These are phyloP conservation scores for Obba rivulosa DNA, from an alignment of 768 basidiomycete species.

Conservation along the genomic window DNA sequence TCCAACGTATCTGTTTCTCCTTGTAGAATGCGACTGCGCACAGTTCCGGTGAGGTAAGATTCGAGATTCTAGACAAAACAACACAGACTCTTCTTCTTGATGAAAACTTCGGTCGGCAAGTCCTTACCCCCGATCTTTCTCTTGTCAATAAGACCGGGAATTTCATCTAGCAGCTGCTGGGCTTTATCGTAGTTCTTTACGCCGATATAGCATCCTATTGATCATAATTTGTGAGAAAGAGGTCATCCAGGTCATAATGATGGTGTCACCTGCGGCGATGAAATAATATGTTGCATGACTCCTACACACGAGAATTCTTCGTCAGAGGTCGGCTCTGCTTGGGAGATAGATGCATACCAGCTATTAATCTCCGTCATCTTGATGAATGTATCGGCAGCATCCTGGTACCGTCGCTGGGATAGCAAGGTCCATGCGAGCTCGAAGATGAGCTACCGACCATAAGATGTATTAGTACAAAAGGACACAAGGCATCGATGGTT, in stretches of 20 bases:
- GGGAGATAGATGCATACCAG: constrained; percentile 40
- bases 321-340: background rate
- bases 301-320: constrained; percentile 30
- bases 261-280: constrained; percentile 53
- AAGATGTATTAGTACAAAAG: too few relatives aligned
- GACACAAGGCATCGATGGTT: background rate
- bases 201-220: constrained; percentile 56
- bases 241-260: background rate
- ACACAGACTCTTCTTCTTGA: constrained; percentile 67
- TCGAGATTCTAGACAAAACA: background rate
- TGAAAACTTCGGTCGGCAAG: constrained; percentile 70
- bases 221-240: background rate
- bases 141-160: constrained; percentile 56
- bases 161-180: constrained; percentile 52
- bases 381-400: constrained; percentile 64
- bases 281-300: constrained; percentile 78
- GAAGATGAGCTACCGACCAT: constrained; percentile 54
- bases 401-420: constrained; percentile 55
- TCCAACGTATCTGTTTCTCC: constrained; percentile 53
- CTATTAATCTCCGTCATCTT: constrained; percentile 60
- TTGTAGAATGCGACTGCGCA: constrained; percentile 66
- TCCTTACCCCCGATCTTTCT: constrained; percentile 62
- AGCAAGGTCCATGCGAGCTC: constrained; percentile 78
- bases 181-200: constrained; percentile 52
- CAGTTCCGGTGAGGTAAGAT: background rate